Conservation (phyloP, 1,284 basidiomycete genomes). For the Marasmius sp. region DNA sequence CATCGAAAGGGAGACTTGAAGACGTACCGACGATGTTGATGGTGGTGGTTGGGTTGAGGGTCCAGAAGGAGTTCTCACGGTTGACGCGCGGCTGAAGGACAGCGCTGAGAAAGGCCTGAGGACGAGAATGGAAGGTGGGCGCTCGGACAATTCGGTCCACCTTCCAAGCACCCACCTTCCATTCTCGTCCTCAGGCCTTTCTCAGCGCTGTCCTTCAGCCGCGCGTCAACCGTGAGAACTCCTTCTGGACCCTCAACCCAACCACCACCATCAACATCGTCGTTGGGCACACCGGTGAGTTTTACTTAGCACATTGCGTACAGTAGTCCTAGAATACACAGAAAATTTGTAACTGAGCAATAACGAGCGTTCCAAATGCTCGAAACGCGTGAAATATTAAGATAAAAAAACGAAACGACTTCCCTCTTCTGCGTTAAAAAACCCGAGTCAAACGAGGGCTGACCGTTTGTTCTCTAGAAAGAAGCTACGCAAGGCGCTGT, state of each 20-base stretch:
- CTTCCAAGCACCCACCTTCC: background rate
- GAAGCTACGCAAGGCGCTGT: no score
- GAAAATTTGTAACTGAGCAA: background rate
- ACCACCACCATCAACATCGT: background rate
- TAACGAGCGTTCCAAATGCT: background rate
- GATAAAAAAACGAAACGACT: background rate
- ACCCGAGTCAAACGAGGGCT: no score
- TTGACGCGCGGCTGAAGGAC: no score
- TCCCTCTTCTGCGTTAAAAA: background rate
- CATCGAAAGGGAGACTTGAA: no score
- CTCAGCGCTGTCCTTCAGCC: background rate
- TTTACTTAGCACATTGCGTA: background rate
- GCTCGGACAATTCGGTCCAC: no score
- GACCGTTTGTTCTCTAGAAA: no score
- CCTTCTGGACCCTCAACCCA: background rate
- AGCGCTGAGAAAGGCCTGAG: no score
- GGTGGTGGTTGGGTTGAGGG: no score
- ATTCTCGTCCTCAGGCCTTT: background rate
- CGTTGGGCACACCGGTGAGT: background rate
- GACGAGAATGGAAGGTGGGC: no score
- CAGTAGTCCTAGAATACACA: background rate
- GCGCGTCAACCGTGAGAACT: background rate
- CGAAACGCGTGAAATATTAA: background rate
- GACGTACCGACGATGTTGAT: no score
- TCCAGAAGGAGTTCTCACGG: no score